Evolutionary conservation across 1,284 basidiomycete genomes (phyloP), one percentile per base, ranked within the genome.

Genomic region (Malassezia japonica): DNA sequence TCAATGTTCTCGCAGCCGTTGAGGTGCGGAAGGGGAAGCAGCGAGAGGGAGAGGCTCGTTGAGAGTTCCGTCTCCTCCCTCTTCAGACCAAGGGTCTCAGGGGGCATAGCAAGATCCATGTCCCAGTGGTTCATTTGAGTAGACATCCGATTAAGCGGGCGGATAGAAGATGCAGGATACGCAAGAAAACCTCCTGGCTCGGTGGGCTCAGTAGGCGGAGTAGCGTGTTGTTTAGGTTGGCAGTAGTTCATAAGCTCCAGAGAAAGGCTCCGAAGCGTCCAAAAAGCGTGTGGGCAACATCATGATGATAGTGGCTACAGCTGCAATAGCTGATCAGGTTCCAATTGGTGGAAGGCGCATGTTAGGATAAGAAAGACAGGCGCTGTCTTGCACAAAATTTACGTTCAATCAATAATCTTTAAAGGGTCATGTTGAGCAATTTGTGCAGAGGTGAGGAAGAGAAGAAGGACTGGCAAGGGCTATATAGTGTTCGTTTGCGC

Each of bases 261-360:
- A 45, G 41, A 48, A 48, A 8, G 18, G 51, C 51, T 54, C 51
- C 35, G 51, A 54, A 54, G 51, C 51, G 31, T 28, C 16, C 16
- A 38, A 46, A 36, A 8, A 21, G 21, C 16, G 28, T 40, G 10
- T 35, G 27, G 33, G 50, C 32, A 42, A 25, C 21, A 47, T 47
- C 50, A 53, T 53, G 29, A 27, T 46, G 45, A 39, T 39, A 39
- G 43, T 38, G 41, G 32, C 32, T 23, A 37, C 35, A 51, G 49
- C 49, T 45, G 18, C 24, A 27, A 28, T 46, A 24, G 29, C 48
- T 25, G 20, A 21, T 39, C 18, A 16, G 13, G 23, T 21, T 25
- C 20, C 20, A n/a, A 35, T 25, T 15, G 20, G 13, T 18, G n/a
- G 18, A 20, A 27, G 48, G 36, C 33, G 27, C 21, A 34, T 39